These are phyloP conservation scores for Isatis lusitanica DNA, from an alignment of 441 rosid species.

Conservation along the genomic window DNA sequence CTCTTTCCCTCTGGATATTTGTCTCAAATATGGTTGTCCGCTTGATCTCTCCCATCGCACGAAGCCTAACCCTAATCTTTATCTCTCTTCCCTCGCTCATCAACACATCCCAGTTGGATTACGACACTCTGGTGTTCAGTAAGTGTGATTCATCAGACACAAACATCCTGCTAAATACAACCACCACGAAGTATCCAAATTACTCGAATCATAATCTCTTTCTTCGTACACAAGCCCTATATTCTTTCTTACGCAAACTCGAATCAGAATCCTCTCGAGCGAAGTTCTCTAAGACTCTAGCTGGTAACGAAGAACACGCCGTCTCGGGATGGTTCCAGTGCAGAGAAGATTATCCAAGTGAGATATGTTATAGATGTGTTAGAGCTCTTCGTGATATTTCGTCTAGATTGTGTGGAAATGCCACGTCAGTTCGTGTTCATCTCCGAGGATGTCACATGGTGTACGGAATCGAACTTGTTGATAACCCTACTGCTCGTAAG, in stretches of 20 bases:
- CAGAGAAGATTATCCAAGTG: conserved; percentile 48
- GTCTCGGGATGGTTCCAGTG: conserved; percentile 76
- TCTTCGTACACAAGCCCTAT: conserved; percentile 43
- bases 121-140: conserved; percentile 49
- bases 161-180: conserved; percentile 27
- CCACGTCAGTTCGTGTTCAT: conserved; percentile 62
- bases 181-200: background rate
- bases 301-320: conserved; percentile 41
- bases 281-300: conserved; percentile 55
- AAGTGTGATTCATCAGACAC: conserved; percentile 41
- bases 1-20: background rate
- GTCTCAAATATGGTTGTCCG: conserved; percentile 22
- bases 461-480: conserved; percentile 47
- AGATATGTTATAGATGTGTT: conserved; percentile 58
- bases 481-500: conserved; percentile 11
- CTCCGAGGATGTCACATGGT: conserved; percentile 66
- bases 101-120: conserved; percentile 34
- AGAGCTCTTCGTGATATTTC: conserved; percentile 43
- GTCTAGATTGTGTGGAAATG: conserved; percentile 39
- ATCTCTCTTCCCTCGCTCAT: conserved; percentile 21
- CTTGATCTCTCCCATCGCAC: conserved; percentile 22
- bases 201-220: conserved; percentile 11
- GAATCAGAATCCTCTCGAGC: conserved; percentile 44
- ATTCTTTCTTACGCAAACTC: conserved; percentile 47
- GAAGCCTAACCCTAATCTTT: conserved; percentile 18